Percentiles rank a stretch among this genome's conserved stretches.
Conservation (phyloP, 2,329 filamentous ascomycete species). For the Aspergillus caelatus region DNA sequence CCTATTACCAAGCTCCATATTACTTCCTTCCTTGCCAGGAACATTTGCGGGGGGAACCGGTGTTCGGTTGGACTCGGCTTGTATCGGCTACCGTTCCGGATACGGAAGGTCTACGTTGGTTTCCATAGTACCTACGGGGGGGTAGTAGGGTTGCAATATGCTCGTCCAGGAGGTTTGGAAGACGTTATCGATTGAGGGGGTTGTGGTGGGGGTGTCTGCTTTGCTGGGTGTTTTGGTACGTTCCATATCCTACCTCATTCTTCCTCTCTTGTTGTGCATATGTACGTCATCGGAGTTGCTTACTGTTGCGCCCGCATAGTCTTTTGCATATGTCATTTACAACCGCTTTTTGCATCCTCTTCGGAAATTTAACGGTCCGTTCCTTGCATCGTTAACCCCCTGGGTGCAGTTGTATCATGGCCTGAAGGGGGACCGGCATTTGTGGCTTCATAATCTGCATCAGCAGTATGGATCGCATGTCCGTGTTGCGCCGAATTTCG, state of each 20-base stretch:
- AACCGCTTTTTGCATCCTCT: constrained; percentile 42
- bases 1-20: not conserved
- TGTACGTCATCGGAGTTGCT: constrained; percentile 6
- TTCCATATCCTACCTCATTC: not conserved
- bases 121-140: not conserved
- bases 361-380: constrained; percentile 33
- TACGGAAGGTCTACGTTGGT: not conserved
- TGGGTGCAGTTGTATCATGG: constrained; percentile 72
- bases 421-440: constrained; percentile 72
- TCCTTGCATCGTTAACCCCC: constrained; percentile 35
- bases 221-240: constrained; percentile 9
- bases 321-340: constrained; percentile 30
- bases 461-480: constrained; percentile 69
- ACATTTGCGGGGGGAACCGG: not conserved
- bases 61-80: constrained; percentile 2
- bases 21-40: not conserved
- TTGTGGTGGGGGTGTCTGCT: not conserved
- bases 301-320: not conserved
- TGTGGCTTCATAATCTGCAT: constrained; percentile 72
- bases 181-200: not conserved
- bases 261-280: not conserved
- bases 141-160: not conserved
- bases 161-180: constrained; percentile 11
- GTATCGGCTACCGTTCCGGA: not conserved
- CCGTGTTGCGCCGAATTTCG: constrained; percentile 75